Percentiles rank a stretch among this genome's conserved stretches.
Conservation (phyloP, 2,329 filamentous ascomycete genomes). For the Pseudofabraea citricarpa region DNA sequence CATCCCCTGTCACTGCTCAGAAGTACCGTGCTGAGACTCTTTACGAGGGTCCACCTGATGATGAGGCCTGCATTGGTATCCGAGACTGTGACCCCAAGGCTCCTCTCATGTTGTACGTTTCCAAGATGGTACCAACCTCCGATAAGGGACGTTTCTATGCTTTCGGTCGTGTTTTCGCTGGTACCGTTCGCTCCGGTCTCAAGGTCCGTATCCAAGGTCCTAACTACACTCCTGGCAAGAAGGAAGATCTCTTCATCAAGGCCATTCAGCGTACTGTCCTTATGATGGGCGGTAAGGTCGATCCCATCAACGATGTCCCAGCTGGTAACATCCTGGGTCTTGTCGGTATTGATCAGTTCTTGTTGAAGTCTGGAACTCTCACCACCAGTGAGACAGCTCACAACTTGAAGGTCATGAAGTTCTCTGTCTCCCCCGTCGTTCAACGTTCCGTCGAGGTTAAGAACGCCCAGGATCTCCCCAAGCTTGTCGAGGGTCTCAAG, state of each 20-base stretch:
- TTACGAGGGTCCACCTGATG: conserved; percentile 95
- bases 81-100: conserved; percentile 97
- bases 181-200: conserved; percentile 94
- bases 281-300: conserved; percentile 99
- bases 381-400: conserved; percentile 96
- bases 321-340: conserved; percentile 99
- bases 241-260: conserved; percentile 99
- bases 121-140: conserved; percentile 99
- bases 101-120: conserved; percentile 99
- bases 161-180: conserved; percentile 99
- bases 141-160: conserved; percentile 99
- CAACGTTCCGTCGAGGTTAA: conserved; percentile 99
- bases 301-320: conserved; percentile 98
- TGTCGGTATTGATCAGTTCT: conserved; percentile 99
- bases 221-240: conserved; percentile 97
- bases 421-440: conserved; percentile 99
- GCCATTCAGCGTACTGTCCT: conserved; percentile 98
- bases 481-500: conserved; percentile 99
- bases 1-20: conserved; percentile 93
- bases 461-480: conserved; percentile 99
- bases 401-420: conserved; percentile 99
- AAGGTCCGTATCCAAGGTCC: conserved; percentile 99
- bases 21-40: conserved; percentile 97
- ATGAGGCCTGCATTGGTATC: conserved; percentile 92
- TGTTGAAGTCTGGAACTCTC: conserved; percentile 99